Percentiles rank a stretch among this genome's conserved stretches.
Evolutionary conservation across 2,329 filamentous ascomycete genomes (phyloP).

Genomic region (Aspergillus candidus): DNA sequence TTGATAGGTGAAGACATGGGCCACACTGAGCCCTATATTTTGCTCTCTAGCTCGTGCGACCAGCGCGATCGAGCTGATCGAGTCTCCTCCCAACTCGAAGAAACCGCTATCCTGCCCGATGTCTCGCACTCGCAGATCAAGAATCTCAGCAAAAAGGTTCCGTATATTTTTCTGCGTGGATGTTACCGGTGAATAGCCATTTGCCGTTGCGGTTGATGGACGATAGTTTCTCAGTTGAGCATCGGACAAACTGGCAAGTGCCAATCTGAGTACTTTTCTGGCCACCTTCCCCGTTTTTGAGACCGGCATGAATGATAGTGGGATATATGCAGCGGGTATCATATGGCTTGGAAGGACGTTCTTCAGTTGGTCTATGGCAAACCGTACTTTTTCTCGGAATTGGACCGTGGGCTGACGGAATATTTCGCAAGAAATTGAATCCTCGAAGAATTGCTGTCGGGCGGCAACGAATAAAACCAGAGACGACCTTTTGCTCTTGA

Average conservation of each 20-base stretch:
- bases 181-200: background rate
- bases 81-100: constrained; percentile 20
- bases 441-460: background rate
- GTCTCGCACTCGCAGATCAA: background rate
- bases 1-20: background rate
- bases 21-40: constrained; percentile 11
- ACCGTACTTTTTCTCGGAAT: background rate
- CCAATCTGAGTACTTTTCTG: background rate
- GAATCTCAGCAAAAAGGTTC: background rate
- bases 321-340: constrained; percentile 1
- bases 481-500: too few relatives aligned
- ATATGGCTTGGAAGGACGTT: background rate
- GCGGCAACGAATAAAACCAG: too few relatives aligned
- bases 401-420: background rate
- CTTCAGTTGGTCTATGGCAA: background rate
- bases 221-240: constrained; percentile 5
- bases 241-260: background rate
- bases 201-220: constrained; percentile 12
- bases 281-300: constrained; percentile 1
- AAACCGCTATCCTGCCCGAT: constrained; percentile 13
- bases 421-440: background rate
- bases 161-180: constrained; percentile 14
- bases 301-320: background rate
- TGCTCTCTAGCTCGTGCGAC: constrained; percentile 8
- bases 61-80: constrained; percentile 17